Evolutionary conservation across 2,329 filamentous ascomycete species (phyloP).

Genomic region (Claviceps spartinae): DNA sequence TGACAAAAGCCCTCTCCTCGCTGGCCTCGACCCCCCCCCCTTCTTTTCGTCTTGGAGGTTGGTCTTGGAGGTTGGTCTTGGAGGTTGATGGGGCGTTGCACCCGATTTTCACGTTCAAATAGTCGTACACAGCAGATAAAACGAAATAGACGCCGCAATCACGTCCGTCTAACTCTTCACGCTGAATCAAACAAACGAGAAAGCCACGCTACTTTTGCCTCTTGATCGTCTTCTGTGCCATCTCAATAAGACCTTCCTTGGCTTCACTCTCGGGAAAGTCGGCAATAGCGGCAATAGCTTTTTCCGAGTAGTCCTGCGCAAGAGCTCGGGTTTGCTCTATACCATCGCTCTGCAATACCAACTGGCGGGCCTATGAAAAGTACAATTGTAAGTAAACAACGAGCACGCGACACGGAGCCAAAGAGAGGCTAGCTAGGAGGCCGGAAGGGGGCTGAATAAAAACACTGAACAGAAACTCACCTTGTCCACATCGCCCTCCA

Average conservation of each 20-base stretch:
- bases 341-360: conserved; percentile 73
- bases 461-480: conserved; percentile 35
- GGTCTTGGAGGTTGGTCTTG: too few species aligned
- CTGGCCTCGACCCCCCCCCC: too few species aligned
- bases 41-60: too few species aligned
- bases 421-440: too few species aligned
- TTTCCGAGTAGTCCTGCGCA: conserved; percentile 80
- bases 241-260: conserved; percentile 80
- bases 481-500: conserved; percentile 70
- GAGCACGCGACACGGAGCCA: too few species aligned
- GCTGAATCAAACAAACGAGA: background rate
- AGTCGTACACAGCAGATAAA: too few species aligned
- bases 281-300: conserved; percentile 72
- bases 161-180: background rate
- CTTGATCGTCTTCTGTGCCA: conserved; percentile 86
- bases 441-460: too few species aligned
- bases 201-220: conserved; percentile 55
- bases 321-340: conserved; percentile 84
- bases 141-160: too few species aligned
- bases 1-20: too few species aligned
- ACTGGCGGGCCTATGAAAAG: conserved; percentile 58
- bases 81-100: too few species aligned
- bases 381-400: background rate
- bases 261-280: conserved; percentile 88
- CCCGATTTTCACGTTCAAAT: too few species aligned